Evolutionary conservation across 257 asterid genomes (phyloP).

Genomic region (Vinca minor): DNA sequence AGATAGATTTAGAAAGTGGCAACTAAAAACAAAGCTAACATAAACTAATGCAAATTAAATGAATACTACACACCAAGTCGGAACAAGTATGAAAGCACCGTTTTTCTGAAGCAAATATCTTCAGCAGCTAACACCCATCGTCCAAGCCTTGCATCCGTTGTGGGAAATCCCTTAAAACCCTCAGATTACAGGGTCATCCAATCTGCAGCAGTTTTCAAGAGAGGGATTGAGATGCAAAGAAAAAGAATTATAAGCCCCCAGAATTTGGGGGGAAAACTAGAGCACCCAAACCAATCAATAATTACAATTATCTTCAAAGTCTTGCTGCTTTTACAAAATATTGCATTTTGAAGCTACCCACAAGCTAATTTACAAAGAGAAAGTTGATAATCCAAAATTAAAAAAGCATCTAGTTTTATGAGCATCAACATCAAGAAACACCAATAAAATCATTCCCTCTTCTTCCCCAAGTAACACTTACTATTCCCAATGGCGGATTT

Average conservation of each 20-base stretch:
- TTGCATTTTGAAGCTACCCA: not conserved
- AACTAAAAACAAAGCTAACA: too few relatives aligned
- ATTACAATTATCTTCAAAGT: not conserved
- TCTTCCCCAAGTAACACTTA: not conserved
- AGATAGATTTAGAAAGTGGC: too few relatives aligned
- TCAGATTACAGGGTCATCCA: conserved; percentile 97
- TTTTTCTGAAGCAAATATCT: conserved; percentile 86
- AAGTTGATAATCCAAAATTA: not conserved
- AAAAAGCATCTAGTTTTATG: not conserved
- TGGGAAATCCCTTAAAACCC: conserved; percentile 80
- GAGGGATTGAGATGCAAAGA: not conserved
- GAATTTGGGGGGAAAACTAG: not conserved
- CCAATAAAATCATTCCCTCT: not conserved
- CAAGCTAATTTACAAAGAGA: not conserved
- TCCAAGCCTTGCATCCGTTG: conserved; percentile 49
- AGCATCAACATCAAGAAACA: not conserved
- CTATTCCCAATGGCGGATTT: not conserved
- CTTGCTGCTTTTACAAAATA: not conserved
- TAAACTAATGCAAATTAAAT: conserved; percentile 13
- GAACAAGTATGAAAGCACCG: conserved; percentile 64
- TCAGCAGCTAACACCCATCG: conserved; percentile 98
- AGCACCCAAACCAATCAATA: not conserved
- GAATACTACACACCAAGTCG: conserved; percentile 63
- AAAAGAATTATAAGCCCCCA: not conserved
- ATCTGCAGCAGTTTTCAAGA: conserved; percentile 37